Percentiles rank a stretch among this genome's conserved stretches.
phyloP scores from a whole-genome alignment of 2,329 filamentous ascomycete species.

The Hymenoscyphus fraxineus region DNA sequence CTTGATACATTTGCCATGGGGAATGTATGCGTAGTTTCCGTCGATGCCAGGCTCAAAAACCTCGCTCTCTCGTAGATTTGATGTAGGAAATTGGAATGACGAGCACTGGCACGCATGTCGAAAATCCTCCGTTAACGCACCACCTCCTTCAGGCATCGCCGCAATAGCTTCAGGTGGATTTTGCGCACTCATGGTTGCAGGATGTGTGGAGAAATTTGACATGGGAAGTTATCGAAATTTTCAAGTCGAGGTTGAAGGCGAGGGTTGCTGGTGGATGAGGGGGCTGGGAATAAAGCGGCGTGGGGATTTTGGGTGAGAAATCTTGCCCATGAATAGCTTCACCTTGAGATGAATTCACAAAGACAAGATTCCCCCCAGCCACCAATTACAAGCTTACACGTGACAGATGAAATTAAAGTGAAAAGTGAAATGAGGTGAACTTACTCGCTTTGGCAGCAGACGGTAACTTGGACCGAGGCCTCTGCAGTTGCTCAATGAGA shows the following conservation, averaged over 20 bases:
- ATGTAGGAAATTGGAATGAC: no score
- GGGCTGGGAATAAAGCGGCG: background rate
- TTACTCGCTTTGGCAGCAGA: conserved; percentile 74
- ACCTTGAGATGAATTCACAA: background rate
- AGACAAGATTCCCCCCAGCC: background rate
- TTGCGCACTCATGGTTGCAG: background rate
- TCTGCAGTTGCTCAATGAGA: conserved; percentile 93
- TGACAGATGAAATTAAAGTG: background rate
- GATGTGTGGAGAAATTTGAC: background rate
- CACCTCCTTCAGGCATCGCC: no score
- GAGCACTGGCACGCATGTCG: background rate
- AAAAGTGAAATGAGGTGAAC: conserved; percentile 26
- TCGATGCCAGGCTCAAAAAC: background rate
- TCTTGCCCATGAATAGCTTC: background rate
- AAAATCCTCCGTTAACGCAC: background rate
- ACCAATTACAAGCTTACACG: background rate
- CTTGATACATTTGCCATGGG: conserved; percentile 1
- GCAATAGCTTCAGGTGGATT: background rate
- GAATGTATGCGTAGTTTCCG: background rate
- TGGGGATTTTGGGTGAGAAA: background rate
- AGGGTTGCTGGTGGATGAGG: background rate
- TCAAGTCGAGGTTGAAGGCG: background rate
- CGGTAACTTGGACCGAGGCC: conserved; percentile 96
- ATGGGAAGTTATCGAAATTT: background rate
- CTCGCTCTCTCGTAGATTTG: background rate